phyloP scores from a whole-genome alignment of 1,284 basidiomycete species.

The Cryptococcus jaspeensis region DNA sequence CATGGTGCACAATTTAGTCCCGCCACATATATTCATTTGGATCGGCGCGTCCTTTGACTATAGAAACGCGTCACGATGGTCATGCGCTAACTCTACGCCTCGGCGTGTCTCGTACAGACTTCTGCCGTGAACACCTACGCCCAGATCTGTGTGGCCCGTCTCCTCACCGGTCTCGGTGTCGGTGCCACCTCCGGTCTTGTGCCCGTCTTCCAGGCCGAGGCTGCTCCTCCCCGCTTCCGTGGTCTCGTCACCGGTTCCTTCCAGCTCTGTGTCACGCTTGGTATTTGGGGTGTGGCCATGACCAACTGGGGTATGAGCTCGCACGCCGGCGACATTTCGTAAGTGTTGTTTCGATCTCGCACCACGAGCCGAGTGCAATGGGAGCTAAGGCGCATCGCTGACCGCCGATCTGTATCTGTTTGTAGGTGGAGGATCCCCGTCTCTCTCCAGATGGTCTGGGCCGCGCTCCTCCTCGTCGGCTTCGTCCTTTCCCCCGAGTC shows the following conservation, averaged over 20 bases:
- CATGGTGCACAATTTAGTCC: background rate
- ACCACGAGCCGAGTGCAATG: background rate
- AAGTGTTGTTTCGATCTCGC: constrained; percentile 1
- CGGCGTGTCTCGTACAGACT: constrained; percentile 13
- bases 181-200: constrained; percentile 52
- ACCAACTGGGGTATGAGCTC: constrained; percentile 50
- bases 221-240: constrained; percentile 37
- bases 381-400: background rate
- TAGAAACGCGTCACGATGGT: background rate
- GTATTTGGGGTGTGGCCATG: constrained; percentile 52
- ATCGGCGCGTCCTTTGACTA: background rate
- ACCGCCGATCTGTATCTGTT: background rate
- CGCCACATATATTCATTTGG: background rate
- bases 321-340: constrained; percentile 35
- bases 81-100: background rate
- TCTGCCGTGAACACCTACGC: constrained; percentile 38
- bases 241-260: constrained; percentile 48
- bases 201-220: constrained; percentile 53
- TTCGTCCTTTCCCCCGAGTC: constrained; percentile 52
- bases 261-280: constrained; percentile 53
- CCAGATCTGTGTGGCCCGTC: constrained; percentile 50
- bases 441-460: constrained; percentile 37
- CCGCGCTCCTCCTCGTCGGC: constrained; percentile 46
- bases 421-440: constrained; percentile 34
- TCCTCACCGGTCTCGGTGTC: constrained; percentile 51